phyloP scores from a whole-genome alignment of 345 rosid species.

The Moringa oleifera region DNA sequence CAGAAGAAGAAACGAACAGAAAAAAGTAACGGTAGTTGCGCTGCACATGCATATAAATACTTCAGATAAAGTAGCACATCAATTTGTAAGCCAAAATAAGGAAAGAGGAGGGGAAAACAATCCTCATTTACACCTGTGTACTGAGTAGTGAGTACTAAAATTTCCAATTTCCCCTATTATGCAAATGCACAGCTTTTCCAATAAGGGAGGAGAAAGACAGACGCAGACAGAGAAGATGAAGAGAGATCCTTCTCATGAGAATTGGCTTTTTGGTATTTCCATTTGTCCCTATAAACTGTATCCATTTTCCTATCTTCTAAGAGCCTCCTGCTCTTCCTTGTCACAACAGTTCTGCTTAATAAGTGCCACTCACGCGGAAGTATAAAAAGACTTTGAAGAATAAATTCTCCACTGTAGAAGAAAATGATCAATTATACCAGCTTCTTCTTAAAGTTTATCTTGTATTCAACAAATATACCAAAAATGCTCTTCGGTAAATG shows the following conservation, averaged over 20 bases:
- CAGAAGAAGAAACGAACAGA: constrained; percentile 44
- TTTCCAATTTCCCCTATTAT: no score
- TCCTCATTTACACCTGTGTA: no score
- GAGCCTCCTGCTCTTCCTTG: background rate
- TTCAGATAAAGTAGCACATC: background rate
- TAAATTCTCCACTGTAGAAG: background rate
- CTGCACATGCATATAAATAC: constrained; percentile 25
- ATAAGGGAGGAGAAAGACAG: background rate
- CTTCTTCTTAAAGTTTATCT: background rate
- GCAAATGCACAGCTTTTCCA: background rate
- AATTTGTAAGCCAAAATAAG: background rate
- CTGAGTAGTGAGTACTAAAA: no score
- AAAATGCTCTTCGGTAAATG: background rate
- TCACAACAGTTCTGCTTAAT: no score
- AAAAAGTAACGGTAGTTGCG: constrained; percentile 58
- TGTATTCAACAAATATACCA: background rate
- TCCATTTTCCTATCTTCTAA: background rate
- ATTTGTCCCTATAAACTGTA: no score
- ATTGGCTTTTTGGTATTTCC: no score
- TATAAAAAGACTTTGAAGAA: no score
- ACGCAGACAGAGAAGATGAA: background rate
- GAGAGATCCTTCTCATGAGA: no score
- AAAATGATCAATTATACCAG: background rate
- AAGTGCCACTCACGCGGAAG: background rate
- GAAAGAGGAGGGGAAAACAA: background rate